Percentiles rank a stretch among this genome's conserved stretches.
These are phyloP conservation scores for Plectosphaerella cucumerina DNA, from an alignment of 2,329 filamentous ascomycete species.

Conservation along the genomic window DNA sequence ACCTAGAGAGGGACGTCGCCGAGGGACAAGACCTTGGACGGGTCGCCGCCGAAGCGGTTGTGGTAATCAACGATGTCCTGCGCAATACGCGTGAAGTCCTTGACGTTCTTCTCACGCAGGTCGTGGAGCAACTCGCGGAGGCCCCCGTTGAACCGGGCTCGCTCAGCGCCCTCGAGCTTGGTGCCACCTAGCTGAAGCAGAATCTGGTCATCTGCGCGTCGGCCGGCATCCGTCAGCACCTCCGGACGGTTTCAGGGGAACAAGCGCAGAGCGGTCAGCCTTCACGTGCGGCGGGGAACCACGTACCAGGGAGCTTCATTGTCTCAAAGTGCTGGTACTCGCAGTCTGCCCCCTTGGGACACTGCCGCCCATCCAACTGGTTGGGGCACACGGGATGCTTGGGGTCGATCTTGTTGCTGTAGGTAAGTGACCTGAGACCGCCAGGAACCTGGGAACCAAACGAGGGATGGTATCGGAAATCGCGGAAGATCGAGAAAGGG, in stretches of 20 bases:
- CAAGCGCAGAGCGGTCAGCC: conserved; percentile 4
- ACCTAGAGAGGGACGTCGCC: conserved; percentile 39
- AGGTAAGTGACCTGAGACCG: conserved; percentile 86
- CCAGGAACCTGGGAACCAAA: conserved; percentile 66
- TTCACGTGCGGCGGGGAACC: conserved; percentile 9
- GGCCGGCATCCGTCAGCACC: conserved; percentile 3
- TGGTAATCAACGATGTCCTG: conserved; percentile 64
- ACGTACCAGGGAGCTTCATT: conserved; percentile 74
- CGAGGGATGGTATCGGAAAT: conserved; percentile 83
- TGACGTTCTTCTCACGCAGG: conserved; percentile 54
- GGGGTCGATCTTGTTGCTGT: conserved; percentile 84
- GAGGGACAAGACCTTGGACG: conserved; percentile 57
- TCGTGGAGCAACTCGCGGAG: conserved; percentile 57
- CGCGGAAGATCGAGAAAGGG: conserved; percentile 76
- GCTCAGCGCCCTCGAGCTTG: conserved; percentile 58
- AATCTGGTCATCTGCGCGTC: conserved; percentile 62
- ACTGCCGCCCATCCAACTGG: conserved; percentile 66
- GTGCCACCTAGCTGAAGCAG: conserved; percentile 67
- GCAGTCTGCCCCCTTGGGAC: conserved; percentile 68
- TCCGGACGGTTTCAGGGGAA: conserved; percentile 3
- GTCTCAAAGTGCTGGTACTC: conserved; percentile 74
- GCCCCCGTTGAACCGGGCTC: conserved; percentile 57
- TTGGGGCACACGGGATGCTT: conserved; percentile 70
- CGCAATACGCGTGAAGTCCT: conserved; percentile 64
- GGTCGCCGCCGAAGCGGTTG: conserved; percentile 59